Evolutionary conservation across 495 filamentous ascomycete species (phyloP), one percentile per base, ranked within the genome.

Genomic region (Parathielavia hyrcaniae): DNA sequence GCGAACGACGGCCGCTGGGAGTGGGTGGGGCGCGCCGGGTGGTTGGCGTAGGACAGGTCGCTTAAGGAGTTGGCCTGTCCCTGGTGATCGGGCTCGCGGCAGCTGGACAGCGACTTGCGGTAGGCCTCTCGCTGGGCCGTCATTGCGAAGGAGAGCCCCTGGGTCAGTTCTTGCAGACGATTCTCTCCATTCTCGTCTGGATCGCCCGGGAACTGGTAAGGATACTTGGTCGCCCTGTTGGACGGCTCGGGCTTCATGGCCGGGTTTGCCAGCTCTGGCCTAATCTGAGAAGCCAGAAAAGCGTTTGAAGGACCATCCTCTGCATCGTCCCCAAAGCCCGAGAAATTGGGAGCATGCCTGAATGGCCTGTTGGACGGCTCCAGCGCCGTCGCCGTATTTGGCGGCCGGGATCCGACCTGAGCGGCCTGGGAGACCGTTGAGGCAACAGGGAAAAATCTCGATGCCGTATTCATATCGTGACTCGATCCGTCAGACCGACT

Each of bases 361-460:
- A 52, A 39, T 1, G 34, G 2, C 13, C 35, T 32, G 20, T 36
- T 52, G 2, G 49, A 52, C 4, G 19, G 1, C 13, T 52, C 35
- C 34, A 51, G 12, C 10, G 46, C 17, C 19, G 46, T 17, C 19
- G 16, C 54, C 30, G 8, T 52, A 14, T 3, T 49, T n/a, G 45
- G 11, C 13, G 23, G 38, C 17, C 61, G 62, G 11, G 66, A 55
- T 17, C 65, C 55, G 34, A 38, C 46, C 14, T 41, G 48, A 14
- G 43, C 59, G 40, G 65, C 50, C 51, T 66, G 68, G 8, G 64
- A 50, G 36, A 56, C 60, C 17, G 61, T 35, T 12, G 62, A 61
- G 5, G 67, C 17, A 8, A 61, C 54, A 2, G 75, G 22, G 50
- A 77, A 79, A 58, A 79, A 82, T 1, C 73, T 71, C 2, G 65